Conservation (phyloP, 2,329 filamentous ascomycete species). For the Cordyceps cicadae region DNA sequence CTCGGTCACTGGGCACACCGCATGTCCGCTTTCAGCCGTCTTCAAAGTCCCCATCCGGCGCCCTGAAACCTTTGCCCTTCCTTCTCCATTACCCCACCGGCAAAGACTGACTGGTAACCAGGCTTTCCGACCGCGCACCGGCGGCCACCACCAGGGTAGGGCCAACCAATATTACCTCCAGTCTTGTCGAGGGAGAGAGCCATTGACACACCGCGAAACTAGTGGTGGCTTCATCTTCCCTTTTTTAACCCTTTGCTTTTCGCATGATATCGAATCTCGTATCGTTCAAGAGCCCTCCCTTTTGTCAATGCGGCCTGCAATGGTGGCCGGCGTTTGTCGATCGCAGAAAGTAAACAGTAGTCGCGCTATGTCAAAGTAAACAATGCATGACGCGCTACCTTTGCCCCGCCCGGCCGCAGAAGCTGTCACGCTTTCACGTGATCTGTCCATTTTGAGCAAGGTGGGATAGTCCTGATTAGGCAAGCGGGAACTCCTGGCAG, state of each 20-base stretch:
- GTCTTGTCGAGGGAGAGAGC: conserved; percentile 1
- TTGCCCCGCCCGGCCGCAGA: conserved; percentile 6
- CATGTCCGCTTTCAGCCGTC: conserved; percentile 3
- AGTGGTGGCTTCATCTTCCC: conserved; percentile 1
- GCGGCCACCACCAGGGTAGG: not conserved
- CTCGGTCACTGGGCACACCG: not conserved
- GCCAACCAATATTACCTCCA: conserved; percentile 2
- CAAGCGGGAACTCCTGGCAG: not conserved
- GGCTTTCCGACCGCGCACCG: not conserved
- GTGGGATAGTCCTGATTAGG: not conserved
- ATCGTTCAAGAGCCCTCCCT: not conserved
- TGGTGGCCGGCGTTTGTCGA: not conserved
- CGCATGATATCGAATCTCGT: not conserved
- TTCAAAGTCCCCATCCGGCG: not conserved
- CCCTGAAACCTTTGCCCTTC: conserved; percentile 5
- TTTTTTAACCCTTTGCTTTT: not conserved
- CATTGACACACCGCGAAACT: not conserved
- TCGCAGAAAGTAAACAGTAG: conserved; percentile 4
- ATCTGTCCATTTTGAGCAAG: not conserved
- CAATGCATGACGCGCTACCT: conserved; percentile 4
- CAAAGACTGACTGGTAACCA: not conserved
- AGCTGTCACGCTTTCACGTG: conserved; percentile 4
- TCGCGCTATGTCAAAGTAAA: conserved; percentile 10
- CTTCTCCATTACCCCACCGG: conserved; percentile 4
- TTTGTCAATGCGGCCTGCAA: not conserved